A percentile compares a stretch with the other conserved stretches of the same genome.
Conservation (phyloP, 257 asterid genomes). For the Capsicum chinense region DNA sequence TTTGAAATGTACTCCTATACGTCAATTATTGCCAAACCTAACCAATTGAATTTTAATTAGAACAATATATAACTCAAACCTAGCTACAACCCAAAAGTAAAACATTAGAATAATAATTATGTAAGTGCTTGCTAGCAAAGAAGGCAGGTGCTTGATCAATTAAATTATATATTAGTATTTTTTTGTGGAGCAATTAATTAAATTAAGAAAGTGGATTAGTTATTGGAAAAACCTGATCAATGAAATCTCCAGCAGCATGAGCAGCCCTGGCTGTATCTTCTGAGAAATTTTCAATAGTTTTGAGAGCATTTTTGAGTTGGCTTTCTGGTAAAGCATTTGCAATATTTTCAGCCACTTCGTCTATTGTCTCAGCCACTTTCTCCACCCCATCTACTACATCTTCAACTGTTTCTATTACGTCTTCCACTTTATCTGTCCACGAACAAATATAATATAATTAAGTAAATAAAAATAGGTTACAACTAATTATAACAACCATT, state of each 20-base stretch:
- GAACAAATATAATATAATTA: neutral
- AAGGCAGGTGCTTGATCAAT: neutral
- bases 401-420: conserved; percentile 54
- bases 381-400: conserved; percentile 62
- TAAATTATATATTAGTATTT: too few relatives aligned
- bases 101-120: neutral
- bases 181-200: neutral
- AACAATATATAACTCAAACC: neutral
- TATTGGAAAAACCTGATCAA: conserved; percentile 54
- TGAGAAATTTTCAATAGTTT: conserved; percentile 51
- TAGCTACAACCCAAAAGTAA: neutral
- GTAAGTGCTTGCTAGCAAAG: neutral
- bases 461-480: neutral
- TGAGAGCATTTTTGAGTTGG: conserved; percentile 43
- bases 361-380: conserved; percentile 61
- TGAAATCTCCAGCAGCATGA: conserved; percentile 51
- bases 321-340: conserved; percentile 63
- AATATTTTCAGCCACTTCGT: conserved; percentile 55
- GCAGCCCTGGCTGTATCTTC: conserved; percentile 62
- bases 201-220: neutral
- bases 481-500: neutral
- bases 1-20: neutral
- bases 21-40: neutral
- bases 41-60: neutral
- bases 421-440: conserved; percentile 47